Evolutionary conservation across 192 early-diverging fungal genomes (phyloP).

Genomic region (Backusella mclennaniae): DNA sequence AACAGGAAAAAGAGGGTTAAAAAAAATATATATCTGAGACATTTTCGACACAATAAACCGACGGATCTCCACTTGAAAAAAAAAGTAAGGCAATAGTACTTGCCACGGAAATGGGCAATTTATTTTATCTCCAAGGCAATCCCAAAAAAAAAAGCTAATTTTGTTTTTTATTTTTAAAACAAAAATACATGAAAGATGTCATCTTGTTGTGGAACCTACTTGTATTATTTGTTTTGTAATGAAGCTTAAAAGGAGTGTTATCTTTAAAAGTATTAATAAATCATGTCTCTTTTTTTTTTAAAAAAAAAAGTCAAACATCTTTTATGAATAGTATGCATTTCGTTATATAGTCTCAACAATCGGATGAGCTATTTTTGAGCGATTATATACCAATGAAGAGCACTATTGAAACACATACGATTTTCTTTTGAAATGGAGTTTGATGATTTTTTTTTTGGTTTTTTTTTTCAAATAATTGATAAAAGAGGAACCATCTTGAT

Average conservation of each 20-base stretch:
- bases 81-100: not conserved
- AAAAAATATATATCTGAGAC: not conserved
- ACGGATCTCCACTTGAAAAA: not conserved
- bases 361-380: too few species aligned
- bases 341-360: too few species aligned
- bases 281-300: not conserved
- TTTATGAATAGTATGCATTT: too few species aligned
- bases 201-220: not conserved
- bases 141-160: not conserved
- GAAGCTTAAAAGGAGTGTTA: not conserved
- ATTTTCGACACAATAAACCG: not conserved
- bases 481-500: too few species aligned
- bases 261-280: not conserved
- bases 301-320: not conserved
- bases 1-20: not conserved
- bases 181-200: not conserved
- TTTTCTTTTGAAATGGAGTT: too few species aligned
- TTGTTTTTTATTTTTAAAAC: not conserved
- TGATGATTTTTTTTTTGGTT: too few species aligned
- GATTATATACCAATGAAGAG: too few species aligned
- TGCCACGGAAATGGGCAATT: not conserved
- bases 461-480: too few species aligned
- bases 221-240: not conserved
- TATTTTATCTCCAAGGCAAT: not conserved
- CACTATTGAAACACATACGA: too few species aligned